Percentiles rank a stretch among this genome's conserved stretches.
Evolutionary conservation across 208 protist genomes (phyloP).

Genomic region (Wallacemonas collosoma): DNA sequence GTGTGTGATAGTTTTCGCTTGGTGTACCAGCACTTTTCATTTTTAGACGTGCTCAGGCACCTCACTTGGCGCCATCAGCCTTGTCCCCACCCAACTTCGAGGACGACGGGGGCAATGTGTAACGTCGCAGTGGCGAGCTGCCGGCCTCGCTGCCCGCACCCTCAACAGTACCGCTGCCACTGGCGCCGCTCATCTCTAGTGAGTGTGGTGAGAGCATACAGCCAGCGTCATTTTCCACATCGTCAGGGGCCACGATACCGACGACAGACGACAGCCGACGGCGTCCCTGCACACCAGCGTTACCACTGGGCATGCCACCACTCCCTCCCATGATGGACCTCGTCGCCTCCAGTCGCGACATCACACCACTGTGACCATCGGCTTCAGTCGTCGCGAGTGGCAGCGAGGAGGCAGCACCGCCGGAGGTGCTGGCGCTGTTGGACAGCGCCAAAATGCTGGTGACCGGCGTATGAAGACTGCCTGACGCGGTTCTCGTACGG

Average conservation of each 20-base stretch:
- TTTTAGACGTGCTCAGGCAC: no score
- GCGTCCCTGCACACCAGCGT: no score
- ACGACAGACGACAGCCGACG: constrained; percentile 3
- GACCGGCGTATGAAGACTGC: neutral
- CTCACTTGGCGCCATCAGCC: neutral
- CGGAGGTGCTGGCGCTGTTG: neutral
- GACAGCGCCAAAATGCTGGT: neutral
- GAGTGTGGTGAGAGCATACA: no score
- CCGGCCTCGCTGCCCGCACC: neutral
- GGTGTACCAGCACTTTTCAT: neutral
- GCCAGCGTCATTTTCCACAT: neutral
- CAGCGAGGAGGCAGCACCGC: neutral
- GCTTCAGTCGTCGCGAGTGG: neutral
- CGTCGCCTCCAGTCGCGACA: no score
- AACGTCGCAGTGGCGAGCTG: neutral
- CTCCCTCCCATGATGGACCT: no score
- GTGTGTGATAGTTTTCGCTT: neutral
- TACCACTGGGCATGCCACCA: no score
- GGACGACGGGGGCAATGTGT: constrained; percentile 2
- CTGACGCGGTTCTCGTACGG: no score
- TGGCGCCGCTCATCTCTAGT: no score
- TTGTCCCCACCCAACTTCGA: neutral
- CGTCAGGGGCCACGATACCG: constrained; percentile 1
- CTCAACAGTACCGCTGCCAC: no score
- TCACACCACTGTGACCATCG: no score